A percentile compares a stretch with the other conserved stretches of the same genome.
Conservation (phyloP, 345 rosid genomes). For the Hibiscus mutabilis region DNA sequence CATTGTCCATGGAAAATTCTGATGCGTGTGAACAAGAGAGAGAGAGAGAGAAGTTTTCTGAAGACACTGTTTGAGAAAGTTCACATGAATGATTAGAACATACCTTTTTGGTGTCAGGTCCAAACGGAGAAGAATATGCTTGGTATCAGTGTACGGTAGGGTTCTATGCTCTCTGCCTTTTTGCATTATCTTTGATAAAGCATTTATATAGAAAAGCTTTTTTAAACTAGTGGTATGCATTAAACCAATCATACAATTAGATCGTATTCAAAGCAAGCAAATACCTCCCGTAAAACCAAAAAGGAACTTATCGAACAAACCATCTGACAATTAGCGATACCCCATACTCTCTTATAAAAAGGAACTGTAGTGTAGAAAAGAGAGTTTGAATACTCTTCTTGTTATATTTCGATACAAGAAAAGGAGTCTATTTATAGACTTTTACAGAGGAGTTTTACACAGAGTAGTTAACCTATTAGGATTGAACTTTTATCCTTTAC, state of each 20-base stretch:
- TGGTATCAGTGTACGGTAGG: conserved; percentile 99
- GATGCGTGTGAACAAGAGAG: background rate
- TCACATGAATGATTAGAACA: conserved; percentile 1
- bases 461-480: too few relatives aligned
- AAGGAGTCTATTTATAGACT: too few relatives aligned
- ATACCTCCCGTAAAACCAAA: background rate
- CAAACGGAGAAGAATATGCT: conserved; percentile 86
- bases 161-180: conserved; percentile 7
- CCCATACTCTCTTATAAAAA: too few relatives aligned
- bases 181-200: background rate
- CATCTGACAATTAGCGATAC: too few relatives aligned
- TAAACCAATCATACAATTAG: background rate
- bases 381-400: too few relatives aligned
- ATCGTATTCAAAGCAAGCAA: background rate
- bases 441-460: too few relatives aligned
- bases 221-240: background rate
- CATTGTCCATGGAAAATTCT: background rate
- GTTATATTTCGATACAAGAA: too few relatives aligned
- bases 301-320: background rate
- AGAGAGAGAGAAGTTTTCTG: background rate
- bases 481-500: too few relatives aligned
- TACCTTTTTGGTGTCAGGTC: conserved; percentile 42
- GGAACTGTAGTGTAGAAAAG: background rate
- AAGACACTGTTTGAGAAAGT: background rate
- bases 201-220: background rate